A percentile compares a stretch with the other conserved stretches of the same genome.
Conservation (phyloP, 2,329 filamentous ascomycete genomes). For the Amesomyces nigricolor region DNA sequence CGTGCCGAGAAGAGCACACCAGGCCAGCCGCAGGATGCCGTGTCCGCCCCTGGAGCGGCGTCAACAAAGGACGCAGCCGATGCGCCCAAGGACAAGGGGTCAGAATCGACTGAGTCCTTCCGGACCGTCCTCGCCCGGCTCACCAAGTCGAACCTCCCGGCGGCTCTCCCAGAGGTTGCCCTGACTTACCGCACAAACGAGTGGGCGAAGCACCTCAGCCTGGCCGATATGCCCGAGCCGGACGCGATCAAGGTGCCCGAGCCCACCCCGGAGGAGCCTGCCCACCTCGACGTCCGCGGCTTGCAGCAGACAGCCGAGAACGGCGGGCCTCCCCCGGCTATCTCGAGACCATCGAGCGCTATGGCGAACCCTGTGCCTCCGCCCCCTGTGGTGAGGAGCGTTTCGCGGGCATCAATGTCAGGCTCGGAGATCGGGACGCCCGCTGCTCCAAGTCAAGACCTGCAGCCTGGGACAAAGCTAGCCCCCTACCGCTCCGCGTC, state of each 20-base stretch:
- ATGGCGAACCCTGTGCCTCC: constrained; percentile 27
- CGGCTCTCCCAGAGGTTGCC: constrained; percentile 69
- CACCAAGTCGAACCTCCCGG: constrained; percentile 59
- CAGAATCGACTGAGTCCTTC: constrained; percentile 38
- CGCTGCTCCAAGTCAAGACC: not conserved
- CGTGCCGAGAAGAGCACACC: not conserved
- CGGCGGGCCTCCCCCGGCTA: constrained; percentile 39
- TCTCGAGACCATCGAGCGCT: constrained; percentile 28
- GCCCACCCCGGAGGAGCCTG: constrained; percentile 42
- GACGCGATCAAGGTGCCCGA: constrained; percentile 50
- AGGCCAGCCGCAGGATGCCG: not conserved
- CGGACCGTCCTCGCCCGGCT: constrained; percentile 44
- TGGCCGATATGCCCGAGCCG: constrained; percentile 65
- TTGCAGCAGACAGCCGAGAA: constrained; percentile 58
- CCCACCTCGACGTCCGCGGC: constrained; percentile 58
- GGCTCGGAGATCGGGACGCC: constrained; percentile 3
- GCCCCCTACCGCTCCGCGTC: constrained; percentile 23
- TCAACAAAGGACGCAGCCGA: not conserved
- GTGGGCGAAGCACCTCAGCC: constrained; percentile 85
- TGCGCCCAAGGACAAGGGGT: not conserved
- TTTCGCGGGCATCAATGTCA: constrained; percentile 26
- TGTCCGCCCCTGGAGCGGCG: not conserved
- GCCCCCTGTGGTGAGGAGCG: constrained; percentile 21
- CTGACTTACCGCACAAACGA: constrained; percentile 87
- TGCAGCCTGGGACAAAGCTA: constrained; percentile 6